phyloP scores from a whole-genome alignment of 345 rosid genomes.

The Hibiscus mutabilis region DNA sequence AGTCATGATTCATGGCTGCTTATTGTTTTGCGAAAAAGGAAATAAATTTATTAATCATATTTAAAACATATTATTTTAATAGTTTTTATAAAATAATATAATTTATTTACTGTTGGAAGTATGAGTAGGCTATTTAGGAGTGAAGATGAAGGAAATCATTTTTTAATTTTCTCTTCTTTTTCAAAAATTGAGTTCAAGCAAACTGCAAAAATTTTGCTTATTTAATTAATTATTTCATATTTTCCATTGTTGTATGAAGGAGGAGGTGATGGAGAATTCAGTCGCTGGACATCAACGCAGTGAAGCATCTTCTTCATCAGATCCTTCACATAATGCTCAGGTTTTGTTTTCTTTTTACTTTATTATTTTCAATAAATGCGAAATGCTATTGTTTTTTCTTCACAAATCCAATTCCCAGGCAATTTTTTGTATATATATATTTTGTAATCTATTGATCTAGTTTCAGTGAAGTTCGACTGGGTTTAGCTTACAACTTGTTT shows the following conservation, averaged over 20 bases:
- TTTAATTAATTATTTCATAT: not conserved
- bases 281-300: slow-evolving; percentile 8
- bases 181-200: not conserved
- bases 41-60: not conserved
- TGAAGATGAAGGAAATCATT: not conserved
- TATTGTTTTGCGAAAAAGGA: too few relatives aligned
- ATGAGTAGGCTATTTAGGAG: not conserved
- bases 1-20: too few relatives aligned
- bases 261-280: slow-evolving; percentile 10
- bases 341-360: not conserved
- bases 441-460: not conserved
- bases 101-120: not conserved
- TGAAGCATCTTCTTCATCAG: slow-evolving; percentile 3
- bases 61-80: not conserved
- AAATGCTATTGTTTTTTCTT: not conserved
- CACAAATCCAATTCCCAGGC: not conserved
- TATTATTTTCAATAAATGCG: not conserved
- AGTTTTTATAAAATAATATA: not conserved
- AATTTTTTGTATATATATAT: not conserved
- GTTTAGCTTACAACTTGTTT: not conserved
- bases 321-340: slow-evolving; percentile 4
- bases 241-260: not conserved
- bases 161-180: too few relatives aligned
- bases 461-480: not conserved
- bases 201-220: not conserved